These are phyloP conservation scores for Nitzschia sp. DNA, from an alignment of 108 stramenopile species.

Conservation along the genomic window DNA sequence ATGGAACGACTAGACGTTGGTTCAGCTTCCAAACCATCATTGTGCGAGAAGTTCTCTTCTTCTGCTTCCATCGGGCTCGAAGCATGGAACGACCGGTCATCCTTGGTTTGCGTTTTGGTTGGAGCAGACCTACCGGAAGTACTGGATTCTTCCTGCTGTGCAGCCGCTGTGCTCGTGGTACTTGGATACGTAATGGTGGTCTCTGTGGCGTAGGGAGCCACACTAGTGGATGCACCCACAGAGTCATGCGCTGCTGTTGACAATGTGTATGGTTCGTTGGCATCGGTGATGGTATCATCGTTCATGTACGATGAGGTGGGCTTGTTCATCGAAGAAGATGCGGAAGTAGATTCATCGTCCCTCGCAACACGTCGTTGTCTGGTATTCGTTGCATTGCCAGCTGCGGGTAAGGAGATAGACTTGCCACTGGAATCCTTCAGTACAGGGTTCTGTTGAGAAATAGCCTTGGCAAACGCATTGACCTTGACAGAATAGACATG, in stretches of 20 bases:
- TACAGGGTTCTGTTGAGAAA: constrained; percentile 8
- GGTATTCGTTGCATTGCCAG: not conserved
- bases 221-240: no score
- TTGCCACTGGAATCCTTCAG: constrained; percentile 17
- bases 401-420: not conserved
- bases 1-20: not conserved
- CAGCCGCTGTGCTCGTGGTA: no score
- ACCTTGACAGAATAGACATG: constrained; percentile 3
- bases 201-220: no score
- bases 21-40: not conserved
- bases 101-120: not conserved
- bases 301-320: no score
- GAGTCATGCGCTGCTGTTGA: no score
- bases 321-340: no score
- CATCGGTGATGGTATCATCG: no score
- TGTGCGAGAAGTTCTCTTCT: not conserved
- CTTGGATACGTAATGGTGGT: no score
- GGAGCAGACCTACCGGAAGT: not conserved
- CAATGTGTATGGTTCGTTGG: no score
- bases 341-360: no score
- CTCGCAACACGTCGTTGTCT: no score
- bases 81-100: not conserved
- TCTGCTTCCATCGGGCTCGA: not conserved
- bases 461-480: constrained; percentile 28
- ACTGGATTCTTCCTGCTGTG: no score